These are phyloP conservation scores for Eucalyptus pumila DNA, from an alignment of 345 rosid genomes.

Conservation along the genomic window DNA sequence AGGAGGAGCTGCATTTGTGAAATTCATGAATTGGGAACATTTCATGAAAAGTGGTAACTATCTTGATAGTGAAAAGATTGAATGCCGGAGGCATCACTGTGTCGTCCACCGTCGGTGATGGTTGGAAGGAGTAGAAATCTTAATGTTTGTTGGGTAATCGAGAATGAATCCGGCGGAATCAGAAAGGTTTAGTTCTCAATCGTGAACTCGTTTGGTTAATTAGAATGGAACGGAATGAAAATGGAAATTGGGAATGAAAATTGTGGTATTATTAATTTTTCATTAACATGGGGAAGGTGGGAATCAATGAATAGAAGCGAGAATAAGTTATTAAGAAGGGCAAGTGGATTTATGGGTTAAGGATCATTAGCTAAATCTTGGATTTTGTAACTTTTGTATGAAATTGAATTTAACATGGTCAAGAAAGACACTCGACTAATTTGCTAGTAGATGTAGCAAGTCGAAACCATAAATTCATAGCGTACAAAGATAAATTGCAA, in stretches of 20 bases:
- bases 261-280: not conserved
- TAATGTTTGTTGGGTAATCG: not conserved
- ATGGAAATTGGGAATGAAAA: not conserved
- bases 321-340: not conserved
- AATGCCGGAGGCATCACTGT: not conserved
- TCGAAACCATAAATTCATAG: not conserved
- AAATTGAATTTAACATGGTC: not conserved
- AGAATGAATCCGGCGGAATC: not conserved
- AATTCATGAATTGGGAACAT: not conserved
- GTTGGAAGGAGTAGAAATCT: not conserved
- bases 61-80: not conserved
- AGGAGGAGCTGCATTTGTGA: not conserved
- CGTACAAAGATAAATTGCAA: not conserved
- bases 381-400: not conserved
- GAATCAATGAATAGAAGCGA: not conserved
- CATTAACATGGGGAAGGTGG: not conserved
- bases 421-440: not conserved
- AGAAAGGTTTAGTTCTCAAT: not conserved
- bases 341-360: not conserved
- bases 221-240: not conserved
- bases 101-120: not conserved
- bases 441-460: not conserved
- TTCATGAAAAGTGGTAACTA: not conserved
- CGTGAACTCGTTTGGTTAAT: not conserved
- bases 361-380: not conserved